Evolutionary conservation across 176 grass and related monocot species (phyloP), one percentile per base, ranked within the genome.

Genomic region (Juncus inflexus): DNA sequence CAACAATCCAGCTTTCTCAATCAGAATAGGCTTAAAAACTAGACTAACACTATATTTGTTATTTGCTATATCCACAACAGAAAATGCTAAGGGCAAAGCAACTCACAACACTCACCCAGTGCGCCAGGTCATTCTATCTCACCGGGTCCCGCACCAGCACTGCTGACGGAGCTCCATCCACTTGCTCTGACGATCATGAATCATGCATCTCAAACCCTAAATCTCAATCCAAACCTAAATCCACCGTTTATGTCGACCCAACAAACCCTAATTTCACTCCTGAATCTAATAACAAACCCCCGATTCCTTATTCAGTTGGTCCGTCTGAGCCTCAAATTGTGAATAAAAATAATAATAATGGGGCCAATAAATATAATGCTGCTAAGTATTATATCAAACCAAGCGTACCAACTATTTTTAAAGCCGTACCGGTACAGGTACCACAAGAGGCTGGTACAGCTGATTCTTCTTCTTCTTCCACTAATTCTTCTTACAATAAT

Each of bases 31-130:
- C n/a, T n/a, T n/a, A n/a, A 42, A 55, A 71, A 39, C 13, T 39
- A 15, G 15, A 52, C 35, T 69, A 8, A 19, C 19, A 15, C 56
- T 37, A 49, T 7, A 64, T 39, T 38, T 40, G 1, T 52, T 76
- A 49, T 19, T 60, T 35, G 16, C 19, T 70, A 19, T 6, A 39
- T 47, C 60, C 53, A 73, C 76, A 83, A 66, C 87, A 91, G 87
- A 86, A 78, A 80, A 97, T 97, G 92, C 84, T 97, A 74, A 85
- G 87, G 67, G 76, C 92, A 77, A 97, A 97, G 80, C 92, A 97
- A 80, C 76, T 97, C 10, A 67, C 87, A 66, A 79, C 82, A 52
- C 72, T 97, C 52, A 82, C 85, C 6, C 92, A 97, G 50, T 91
- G 85, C 79, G 92, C 92, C 45, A 76, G 92, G 43, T 81, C 87